These are phyloP conservation scores for Alternaria brassicae DNA, from an alignment of 2,329 filamentous ascomycete species.

Conservation along the genomic window DNA sequence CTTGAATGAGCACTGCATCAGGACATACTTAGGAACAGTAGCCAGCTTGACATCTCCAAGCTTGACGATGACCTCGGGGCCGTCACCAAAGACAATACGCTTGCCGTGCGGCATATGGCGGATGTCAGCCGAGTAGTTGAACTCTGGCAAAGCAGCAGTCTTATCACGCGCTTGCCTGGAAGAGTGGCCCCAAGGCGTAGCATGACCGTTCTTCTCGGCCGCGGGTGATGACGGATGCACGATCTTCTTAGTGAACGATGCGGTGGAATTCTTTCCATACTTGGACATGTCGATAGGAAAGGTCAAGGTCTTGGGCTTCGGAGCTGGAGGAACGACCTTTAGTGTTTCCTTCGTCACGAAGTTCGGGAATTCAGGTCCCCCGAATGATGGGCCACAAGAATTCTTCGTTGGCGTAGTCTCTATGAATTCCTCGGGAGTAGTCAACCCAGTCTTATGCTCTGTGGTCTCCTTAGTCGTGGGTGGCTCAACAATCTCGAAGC, in stretches of 20 bases:
- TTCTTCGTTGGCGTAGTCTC: neutral
- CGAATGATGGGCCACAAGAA: neutral
- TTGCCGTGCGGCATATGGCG: slow-evolving; percentile 31
- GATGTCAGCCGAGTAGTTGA: slow-evolving; percentile 24
- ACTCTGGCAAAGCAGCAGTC: slow-evolving; percentile 13
- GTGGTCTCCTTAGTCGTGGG: neutral
- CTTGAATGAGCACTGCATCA: slow-evolving; percentile 39
- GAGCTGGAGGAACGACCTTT: slow-evolving; percentile 26
- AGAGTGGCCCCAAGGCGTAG: neutral
- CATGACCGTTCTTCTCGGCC: neutral
- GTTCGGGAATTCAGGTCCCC: slow-evolving; percentile 5
- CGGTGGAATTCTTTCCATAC: slow-evolving; percentile 23
- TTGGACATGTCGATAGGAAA: slow-evolving; percentile 33
- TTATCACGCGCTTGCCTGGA: slow-evolving; percentile 4
- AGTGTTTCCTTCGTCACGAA: slow-evolving; percentile 28
- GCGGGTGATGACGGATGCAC: neutral
- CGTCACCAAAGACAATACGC: slow-evolving; percentile 30
- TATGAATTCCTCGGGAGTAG: neutral
- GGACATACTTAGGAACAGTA: slow-evolving; percentile 30
- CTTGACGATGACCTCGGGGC: slow-evolving; percentile 28
- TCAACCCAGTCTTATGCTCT: neutral
- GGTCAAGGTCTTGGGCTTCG: slow-evolving; percentile 29
- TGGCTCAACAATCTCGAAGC: neutral
- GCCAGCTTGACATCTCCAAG: slow-evolving; percentile 24
- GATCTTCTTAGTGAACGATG: neutral